phyloP scores from a whole-genome alignment of 345 rosid species.

The Aquilaria malaccensis region DNA sequence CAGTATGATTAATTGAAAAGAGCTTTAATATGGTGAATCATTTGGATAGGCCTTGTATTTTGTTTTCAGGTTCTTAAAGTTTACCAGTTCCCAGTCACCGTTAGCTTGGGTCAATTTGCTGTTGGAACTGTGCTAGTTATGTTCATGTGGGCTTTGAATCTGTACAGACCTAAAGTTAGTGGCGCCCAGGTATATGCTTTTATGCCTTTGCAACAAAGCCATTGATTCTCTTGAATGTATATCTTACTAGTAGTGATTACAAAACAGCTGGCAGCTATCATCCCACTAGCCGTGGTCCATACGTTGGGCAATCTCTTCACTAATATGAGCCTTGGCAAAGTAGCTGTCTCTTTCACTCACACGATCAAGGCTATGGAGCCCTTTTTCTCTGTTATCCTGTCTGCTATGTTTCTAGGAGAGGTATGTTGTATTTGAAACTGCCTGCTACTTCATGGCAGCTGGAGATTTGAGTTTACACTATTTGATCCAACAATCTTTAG shows the following conservation, averaged over 20 bases:
- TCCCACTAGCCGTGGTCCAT: constrained; percentile 90
- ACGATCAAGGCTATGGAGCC: constrained; percentile 99
- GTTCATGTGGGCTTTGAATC: constrained; percentile 75
- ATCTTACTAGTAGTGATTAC: constrained; percentile 6
- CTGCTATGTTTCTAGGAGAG: constrained; percentile 96
- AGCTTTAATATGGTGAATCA: too few species aligned
- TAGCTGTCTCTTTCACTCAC: constrained; percentile 98
- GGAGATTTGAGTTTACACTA: neutral
- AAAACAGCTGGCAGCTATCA: constrained; percentile 66
- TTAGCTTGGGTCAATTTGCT: constrained; percentile 65
- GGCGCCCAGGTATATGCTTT: constrained; percentile 42
- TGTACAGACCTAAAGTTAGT: constrained; percentile 69
- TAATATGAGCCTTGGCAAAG: constrained; percentile 98
- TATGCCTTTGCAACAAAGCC: neutral
- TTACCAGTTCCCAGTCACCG: constrained; percentile 63
- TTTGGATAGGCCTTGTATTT: neutral
- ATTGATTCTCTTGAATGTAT: constrained; percentile 4
- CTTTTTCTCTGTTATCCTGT: constrained; percentile 90
- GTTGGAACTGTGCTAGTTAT: constrained; percentile 70
- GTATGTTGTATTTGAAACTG: constrained; percentile 21
- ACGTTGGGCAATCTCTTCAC: constrained; percentile 87
- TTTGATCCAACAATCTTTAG: neutral
- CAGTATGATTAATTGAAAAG: neutral
- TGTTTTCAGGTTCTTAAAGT: constrained; percentile 77
- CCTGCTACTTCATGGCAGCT: too few species aligned